Percentiles rank a stretch among this genome's conserved stretches.
phyloP scores from a whole-genome alignment of 169 alveolate genomes.

The Ichthyophthirius multifiliis region DNA sequence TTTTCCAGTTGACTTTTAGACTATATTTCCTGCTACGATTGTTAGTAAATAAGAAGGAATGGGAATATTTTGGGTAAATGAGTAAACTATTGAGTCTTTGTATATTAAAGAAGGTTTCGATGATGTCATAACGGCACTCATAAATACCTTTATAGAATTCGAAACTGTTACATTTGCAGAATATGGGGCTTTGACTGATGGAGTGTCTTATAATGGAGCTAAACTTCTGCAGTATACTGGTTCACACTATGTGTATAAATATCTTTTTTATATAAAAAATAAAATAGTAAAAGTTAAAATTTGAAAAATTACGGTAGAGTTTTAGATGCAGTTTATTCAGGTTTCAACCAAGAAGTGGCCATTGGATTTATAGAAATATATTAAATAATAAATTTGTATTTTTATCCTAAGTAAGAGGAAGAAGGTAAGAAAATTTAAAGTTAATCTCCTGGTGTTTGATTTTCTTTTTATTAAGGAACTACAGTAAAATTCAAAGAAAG shows the following conservation, averaged over 20 bases:
- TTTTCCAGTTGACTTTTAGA: conserved; percentile 44
- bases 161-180: conserved; percentile 59
- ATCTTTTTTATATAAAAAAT: neutral
- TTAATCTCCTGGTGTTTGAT: too few species aligned
- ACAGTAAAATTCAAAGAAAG: too few species aligned
- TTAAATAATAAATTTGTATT: neutral
- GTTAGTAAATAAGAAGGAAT: conserved; percentile 83
- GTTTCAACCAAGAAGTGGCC: neutral
- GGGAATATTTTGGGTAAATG: conserved; percentile 50
- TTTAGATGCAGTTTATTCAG: neutral
- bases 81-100: conserved; percentile 21
- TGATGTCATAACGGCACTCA: conserved; percentile 45
- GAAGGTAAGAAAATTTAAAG: too few species aligned
- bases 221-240: conserved; percentile 74
- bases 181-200: conserved; percentile 63
- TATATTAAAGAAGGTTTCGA: neutral
- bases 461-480: too few species aligned
- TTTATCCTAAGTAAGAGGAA: neutral
- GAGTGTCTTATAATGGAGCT: conserved; percentile 84
- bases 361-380: neutral
- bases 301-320: neutral
- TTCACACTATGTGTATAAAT: conserved; percentile 51
- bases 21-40: conserved; percentile 80
- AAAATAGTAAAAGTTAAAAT: neutral
- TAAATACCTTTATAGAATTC: conserved; percentile 44